These are phyloP conservation scores for Sporobolomyces pararoseus DNA, from an alignment of 768 basidiomycete species.

Conservation along the genomic window DNA sequence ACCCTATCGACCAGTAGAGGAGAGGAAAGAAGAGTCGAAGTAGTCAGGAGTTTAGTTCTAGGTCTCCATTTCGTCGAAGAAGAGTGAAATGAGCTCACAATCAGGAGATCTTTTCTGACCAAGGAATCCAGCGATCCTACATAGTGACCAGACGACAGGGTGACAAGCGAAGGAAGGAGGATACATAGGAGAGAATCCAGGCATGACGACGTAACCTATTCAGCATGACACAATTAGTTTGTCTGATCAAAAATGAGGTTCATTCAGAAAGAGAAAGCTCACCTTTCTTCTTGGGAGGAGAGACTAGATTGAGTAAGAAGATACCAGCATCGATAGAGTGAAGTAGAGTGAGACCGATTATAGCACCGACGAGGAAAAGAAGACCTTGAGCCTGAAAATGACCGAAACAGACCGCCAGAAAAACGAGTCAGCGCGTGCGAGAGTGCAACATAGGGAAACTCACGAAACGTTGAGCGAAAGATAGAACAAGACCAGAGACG, in stretches of 20 bases:
- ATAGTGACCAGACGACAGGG: not conserved
- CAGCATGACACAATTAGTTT: too few relatives aligned
- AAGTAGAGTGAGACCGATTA: slow-evolving; percentile 17
- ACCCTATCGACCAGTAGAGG: not conserved
- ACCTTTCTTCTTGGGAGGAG: not conserved
- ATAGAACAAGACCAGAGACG: not conserved
- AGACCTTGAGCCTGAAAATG: not conserved
- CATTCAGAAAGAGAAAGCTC: too few relatives aligned
- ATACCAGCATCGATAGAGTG: slow-evolving; percentile 21
- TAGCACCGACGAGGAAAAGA: not conserved
- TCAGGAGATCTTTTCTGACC: slow-evolving; percentile 13
- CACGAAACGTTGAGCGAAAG: slow-evolving; percentile 3
- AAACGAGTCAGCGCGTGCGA: not conserved
- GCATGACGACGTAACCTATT: not conserved
- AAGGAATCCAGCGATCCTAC: not conserved
- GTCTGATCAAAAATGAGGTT: too few relatives aligned
- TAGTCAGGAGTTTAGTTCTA: too few relatives aligned
- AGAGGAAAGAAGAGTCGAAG: too few relatives aligned
- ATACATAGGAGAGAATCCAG: slow-evolving; percentile 1
- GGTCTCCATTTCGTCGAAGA: too few relatives aligned
- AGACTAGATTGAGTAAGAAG: slow-evolving; percentile 24
- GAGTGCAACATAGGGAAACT: not conserved
- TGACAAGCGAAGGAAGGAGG: slow-evolving; percentile 9
- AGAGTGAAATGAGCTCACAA: slow-evolving; percentile 21
- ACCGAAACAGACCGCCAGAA: not conserved